A percentile compares a stretch with the other conserved stretches of the same genome.
Conservation (phyloP, 192 early-diverging fungal genomes). For the Umbelopsis vinacea region DNA sequence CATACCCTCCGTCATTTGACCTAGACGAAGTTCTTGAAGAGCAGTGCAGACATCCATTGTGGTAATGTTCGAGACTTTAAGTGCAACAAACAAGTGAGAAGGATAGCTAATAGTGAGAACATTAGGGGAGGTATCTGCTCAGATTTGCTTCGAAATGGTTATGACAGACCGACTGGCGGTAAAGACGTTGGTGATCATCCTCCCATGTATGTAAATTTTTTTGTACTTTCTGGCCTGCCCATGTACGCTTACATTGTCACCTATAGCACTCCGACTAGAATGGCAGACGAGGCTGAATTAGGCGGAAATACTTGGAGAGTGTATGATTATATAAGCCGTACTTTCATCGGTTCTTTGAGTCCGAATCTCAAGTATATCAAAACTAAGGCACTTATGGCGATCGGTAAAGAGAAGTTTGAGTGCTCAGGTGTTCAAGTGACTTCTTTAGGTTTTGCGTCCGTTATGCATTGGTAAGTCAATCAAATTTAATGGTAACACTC, state of each 20-base stretch:
- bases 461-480: conserved; percentile 45
- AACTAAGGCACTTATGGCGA: conserved; percentile 35
- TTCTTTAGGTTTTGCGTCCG: conserved; percentile 41
- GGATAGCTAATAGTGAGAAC: background rate
- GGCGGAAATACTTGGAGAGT: conserved; percentile 48
- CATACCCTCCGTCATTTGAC: conserved; percentile 54
- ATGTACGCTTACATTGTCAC: background rate
- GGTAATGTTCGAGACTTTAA: conserved; percentile 20
- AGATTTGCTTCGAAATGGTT: conserved; percentile 34
- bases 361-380: conserved; percentile 48
- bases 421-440: conserved; percentile 45
- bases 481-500: background rate
- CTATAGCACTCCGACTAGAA: conserved; percentile 47
- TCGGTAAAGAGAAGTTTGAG: conserved; percentile 48
- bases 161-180: conserved; percentile 46
- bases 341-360: conserved; percentile 50
- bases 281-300: conserved; percentile 50
- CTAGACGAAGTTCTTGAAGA: conserved; percentile 37
- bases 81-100: too few species aligned
- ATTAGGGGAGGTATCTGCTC: conserved; percentile 42
- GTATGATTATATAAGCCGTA: conserved; percentile 51
- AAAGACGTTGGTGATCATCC: conserved; percentile 57
- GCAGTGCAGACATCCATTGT: conserved; percentile 43
- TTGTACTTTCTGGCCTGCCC: background rate
- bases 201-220: conserved; percentile 45